A percentile compares a stretch with the other conserved stretches of the same genome.
phyloP scores from a whole-genome alignment of 345 rosid species.

The Euclidium syriacum region DNA sequence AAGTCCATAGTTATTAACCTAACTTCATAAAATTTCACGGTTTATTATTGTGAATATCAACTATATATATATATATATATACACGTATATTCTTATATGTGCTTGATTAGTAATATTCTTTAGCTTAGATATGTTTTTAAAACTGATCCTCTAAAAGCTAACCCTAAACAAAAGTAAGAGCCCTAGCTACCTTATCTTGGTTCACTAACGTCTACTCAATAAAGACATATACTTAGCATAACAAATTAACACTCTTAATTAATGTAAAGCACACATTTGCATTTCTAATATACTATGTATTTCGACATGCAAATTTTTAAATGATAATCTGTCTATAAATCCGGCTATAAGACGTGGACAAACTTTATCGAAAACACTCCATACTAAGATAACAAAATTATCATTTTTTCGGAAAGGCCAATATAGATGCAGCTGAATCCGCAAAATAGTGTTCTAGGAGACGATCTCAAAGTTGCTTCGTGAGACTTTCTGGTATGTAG shows the following conservation, averaged over 20 bases:
- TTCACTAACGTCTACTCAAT: slow-evolving; percentile 32
- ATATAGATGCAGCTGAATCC: no score
- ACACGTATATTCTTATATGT: not conserved
- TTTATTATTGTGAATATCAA: no score
- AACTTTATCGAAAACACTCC: no score
- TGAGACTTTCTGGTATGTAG: no score
- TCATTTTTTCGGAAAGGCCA: no score
- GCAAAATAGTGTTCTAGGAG: no score
- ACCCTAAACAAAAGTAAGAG: slow-evolving; percentile 8
- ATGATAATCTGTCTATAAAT: no score
- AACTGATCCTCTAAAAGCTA: not conserved
- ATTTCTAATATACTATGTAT: not conserved
- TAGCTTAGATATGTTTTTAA: not conserved
- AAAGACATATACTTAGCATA: slow-evolving; percentile 23
- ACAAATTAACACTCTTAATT: not conserved
- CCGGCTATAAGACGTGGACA: no score
- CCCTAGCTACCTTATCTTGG: slow-evolving; percentile 23
- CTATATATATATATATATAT: not conserved
- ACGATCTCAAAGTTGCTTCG: no score
- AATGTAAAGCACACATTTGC: not conserved
- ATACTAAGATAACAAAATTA: no score
- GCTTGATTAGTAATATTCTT: slow-evolving; percentile 1
- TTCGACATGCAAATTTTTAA: not conserved
- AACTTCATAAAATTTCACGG: no score
- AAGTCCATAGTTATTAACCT: no score